Evolutionary conservation across 345 rosid genomes (phyloP), one percentile per base, ranked within the genome.

Genomic region (Citrus trifoliata): DNA sequence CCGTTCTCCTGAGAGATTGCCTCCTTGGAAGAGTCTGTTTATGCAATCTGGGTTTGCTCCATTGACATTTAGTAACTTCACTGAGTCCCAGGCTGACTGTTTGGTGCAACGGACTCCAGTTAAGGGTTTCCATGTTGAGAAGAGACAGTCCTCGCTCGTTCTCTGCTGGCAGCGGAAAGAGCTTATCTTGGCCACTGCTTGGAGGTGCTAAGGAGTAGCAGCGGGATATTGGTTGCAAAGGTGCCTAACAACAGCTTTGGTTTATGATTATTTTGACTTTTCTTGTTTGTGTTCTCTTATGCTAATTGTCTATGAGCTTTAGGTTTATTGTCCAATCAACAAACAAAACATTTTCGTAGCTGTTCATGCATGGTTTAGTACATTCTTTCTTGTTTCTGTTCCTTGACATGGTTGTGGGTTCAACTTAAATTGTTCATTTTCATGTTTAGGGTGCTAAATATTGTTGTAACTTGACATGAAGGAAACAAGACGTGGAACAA

Each of bases 141-240:
- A 91, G 83, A 87, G 88, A 63, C 97, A 92, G 77, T 82, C 88
- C 51, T 86, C 89, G 27, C 96, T 95, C 24, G 93, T 88, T 56
- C 89, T 95, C 46, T 93, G 89, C 83, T 95, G 99, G 99, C 95
- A 91, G 83, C 88, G 91, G 70, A 84, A 91, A 75, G 99, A 95
- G 76, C 93, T 95, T 63, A 86, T 92, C 32, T 87, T 93, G n/a
- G 96, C 88, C 79, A 92, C 97, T 33, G 96, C 93, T 53, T 95
- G 99, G 99, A 92, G 90, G 77, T 92, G 93, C 86, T 92, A 85
- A 92, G 42, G 67, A 73, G 21, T 19, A 33, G 40, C 12, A 8
- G 65, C 37, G 25, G 19, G 59, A 40, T 65, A 38, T 75, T 56
- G 40, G 76, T 40, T 56, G 62, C 84, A 21, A 78, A 81, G 86